Base-by-base conservation (phyloP, 83 land plant genomes). In the Isoetes engelmannii region DNA sequence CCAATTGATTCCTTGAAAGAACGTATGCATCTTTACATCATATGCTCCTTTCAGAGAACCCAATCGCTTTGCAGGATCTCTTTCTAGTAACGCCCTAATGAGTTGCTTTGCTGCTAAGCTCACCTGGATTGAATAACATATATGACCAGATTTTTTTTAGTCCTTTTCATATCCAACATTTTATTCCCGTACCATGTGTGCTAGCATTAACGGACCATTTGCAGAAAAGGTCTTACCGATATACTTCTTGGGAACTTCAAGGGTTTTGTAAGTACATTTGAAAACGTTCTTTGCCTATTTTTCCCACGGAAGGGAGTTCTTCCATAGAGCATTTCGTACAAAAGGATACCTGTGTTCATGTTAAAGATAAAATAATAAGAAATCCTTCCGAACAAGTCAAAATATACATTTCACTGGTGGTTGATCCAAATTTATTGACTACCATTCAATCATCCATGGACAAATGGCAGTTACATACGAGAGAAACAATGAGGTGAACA, bases 281-380 rank as follows among this genome's bases (percentile, higher is more conserved):
- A 66, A 73, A 92, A 92, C 66, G 97, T 92, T 60, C 79, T 89
- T 63, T 92, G 93, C 67, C 97, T 75, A 53, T 88, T 92, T 57
- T 86, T 86, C 45, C 97, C 97, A 63, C 94, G 72, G 67, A 92
- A 92, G 4, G 97, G 97, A 10, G 97, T 92, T 5, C 89, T 82
- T 9, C 97, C 97, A 75, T 86, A 92, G 4, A 92, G 75, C 97
- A 92, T 84, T 83, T 92, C 97, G 70, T 92, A 89, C 47, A 92
- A 71, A 68, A 92, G 70, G 21, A 92, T 86, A 47, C 96, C 96
- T 90, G 72, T 50, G 58, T 68, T 28, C 37, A 28, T 28, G 37
- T 28, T 28, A 28, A 28, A 28, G 37, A 28, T 28, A 28, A 10
- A 54, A 12, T 18, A 65, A 41, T 68, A 46, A 41, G 10, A 9